Evolutionary conservation across 345 rosid genomes (phyloP).

Genomic region (Citrus australasica): DNA sequence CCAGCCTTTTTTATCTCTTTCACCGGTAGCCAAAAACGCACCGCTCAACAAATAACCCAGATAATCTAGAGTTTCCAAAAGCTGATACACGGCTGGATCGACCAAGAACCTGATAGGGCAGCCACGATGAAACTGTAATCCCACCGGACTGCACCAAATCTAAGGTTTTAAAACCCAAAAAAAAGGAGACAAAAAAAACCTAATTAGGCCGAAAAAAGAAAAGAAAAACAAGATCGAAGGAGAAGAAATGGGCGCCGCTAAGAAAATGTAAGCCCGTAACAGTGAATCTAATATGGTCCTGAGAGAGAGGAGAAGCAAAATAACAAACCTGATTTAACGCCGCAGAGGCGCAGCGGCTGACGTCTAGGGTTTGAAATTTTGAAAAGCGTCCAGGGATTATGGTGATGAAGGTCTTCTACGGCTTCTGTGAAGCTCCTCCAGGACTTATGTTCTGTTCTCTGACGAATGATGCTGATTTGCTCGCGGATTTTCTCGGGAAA

Average conservation of each 20-base stretch:
- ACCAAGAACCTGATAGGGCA: not conserved
- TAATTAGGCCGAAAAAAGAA: not conserved
- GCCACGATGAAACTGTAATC: not conserved
- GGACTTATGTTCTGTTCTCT: not conserved
- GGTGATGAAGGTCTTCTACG: not conserved
- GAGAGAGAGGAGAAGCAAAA: not conserved
- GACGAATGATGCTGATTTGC: not conserved
- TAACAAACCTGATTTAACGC: not conserved
- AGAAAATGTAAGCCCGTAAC: not conserved
- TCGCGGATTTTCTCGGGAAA: constrained; percentile 14
- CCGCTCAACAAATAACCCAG: not conserved
- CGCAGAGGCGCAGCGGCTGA: not conserved
- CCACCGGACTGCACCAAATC: constrained; percentile 8
- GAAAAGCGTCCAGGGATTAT: not conserved
- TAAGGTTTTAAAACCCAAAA: constrained; percentile 2
- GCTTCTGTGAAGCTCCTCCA: not conserved
- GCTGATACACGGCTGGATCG: not conserved
- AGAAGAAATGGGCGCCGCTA: not conserved
- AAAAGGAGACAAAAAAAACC: not conserved
- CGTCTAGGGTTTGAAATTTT: not conserved
- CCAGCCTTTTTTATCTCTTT: not conserved
- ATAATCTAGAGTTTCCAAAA: not conserved
- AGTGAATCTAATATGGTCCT: not conserved
- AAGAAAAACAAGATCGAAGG: not conserved
- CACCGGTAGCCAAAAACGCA: not conserved